Base-by-base conservation (phyloP, 306 rosid species). In the Sechiopsis laciniata region DNA sequence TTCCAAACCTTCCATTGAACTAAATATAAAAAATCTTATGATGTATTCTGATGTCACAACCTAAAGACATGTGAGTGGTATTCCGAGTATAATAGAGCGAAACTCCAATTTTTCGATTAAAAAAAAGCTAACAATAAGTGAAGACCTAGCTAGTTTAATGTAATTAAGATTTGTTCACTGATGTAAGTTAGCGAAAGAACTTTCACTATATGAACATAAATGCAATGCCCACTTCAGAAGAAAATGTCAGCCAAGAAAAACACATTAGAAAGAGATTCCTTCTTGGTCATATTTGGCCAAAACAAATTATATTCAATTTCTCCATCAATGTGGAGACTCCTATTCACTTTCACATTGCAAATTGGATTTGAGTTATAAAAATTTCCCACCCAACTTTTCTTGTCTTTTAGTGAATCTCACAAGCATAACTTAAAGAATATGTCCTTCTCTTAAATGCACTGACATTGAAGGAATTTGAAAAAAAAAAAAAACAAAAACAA, bases 151-250 rank as follows among this genome's bases (percentile, higher is more conserved):
- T 5, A 62, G 21, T 62, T 62, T 64, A 37, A 64, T 64, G 70
- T n/a, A 64, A 37, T 64, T 64, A 16, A 22, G 15, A 8, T 17
- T 16, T 9, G 24, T 64, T 52, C 71, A 65, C 3, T 66, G 54
- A 42, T 42, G 32, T 22, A 29, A 59, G 40, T 22, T 59, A 10
- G 40, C 55, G 6, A 66, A 66, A 42, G 17, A 66, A 17, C 71
- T 37, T 62, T 65, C 71, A 65, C 71, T 65, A n/a, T 65, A 65
- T 4, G 37, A 63, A 64, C 42, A 65, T 65, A 37, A 42, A 65
- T 65, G 71, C 71, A 65, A 65, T 9, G 16, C 71, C 71, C 71
- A 65, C 53, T 65, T 65, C 53, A 35, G 16, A 63, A 7, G 12
- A 62, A 40, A 10, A 61, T 61, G 42, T 26, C 45, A 61, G 45